Evolutionary conservation across 441 rosid genomes (phyloP).

Genomic region (Geranium incanum): DNA sequence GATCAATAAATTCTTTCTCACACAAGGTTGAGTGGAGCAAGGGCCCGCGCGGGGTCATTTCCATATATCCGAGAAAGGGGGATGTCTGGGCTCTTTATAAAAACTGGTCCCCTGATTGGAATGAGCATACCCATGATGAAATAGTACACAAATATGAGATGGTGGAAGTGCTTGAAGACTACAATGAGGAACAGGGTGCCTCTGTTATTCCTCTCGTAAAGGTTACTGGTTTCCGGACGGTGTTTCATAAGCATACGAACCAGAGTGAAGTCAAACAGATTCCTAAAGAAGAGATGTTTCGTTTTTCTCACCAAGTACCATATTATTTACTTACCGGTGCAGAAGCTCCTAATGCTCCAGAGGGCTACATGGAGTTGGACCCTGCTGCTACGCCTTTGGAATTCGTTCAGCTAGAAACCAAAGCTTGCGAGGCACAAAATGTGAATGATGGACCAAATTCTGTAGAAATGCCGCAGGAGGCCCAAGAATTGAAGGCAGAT

Average conservation of each 20-base stretch:
- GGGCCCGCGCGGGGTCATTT: constrained; percentile 59
- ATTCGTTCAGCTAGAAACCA: constrained; percentile 34
- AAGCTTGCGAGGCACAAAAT: neutral
- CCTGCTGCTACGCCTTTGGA: constrained; percentile 84
- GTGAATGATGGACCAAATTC: too few relatives aligned
- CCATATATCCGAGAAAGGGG: constrained; percentile 65
- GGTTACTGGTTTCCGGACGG: constrained; percentile 59
- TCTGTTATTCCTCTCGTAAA: constrained; percentile 55
- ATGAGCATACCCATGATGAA: constrained; percentile 54
- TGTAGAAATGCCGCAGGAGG: too few relatives aligned
- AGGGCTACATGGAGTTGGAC: constrained; percentile 73
- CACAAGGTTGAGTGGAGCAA: constrained; percentile 71
- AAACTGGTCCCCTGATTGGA: constrained; percentile 88
- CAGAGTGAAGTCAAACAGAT: constrained; percentile 40
- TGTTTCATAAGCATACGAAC: constrained; percentile 48
- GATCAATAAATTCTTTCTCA: constrained; percentile 62
- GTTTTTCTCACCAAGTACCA: constrained; percentile 92
- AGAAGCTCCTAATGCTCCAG: constrained; percentile 59
- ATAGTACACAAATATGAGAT: constrained; percentile 74
- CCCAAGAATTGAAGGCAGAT: too few relatives aligned
- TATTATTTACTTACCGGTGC: constrained; percentile 58
- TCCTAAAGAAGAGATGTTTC: constrained; percentile 69
- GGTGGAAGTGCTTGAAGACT: constrained; percentile 84
- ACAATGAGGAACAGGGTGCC: constrained; percentile 47
- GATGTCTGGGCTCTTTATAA: constrained; percentile 88